Conservation (phyloP, 495 filamentous ascomycete genomes). For the Talaromyces trachyspermus region DNA sequence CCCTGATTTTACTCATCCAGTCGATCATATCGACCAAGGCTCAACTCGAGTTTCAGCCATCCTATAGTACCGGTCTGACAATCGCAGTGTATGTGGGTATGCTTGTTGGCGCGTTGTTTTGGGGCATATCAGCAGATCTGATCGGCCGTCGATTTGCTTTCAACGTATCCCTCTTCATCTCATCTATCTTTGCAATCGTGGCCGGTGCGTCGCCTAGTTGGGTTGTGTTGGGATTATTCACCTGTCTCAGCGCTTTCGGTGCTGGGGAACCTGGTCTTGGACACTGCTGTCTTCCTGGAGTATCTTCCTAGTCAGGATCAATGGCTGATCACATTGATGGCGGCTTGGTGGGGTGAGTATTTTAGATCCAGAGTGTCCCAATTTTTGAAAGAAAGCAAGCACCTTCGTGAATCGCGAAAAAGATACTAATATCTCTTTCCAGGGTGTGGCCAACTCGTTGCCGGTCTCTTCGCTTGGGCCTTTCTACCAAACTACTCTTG, state of each 20-base stretch:
- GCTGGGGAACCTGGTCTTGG: slow-evolving; percentile 62
- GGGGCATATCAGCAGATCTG: slow-evolving; percentile 48
- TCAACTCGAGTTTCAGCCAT: slow-evolving; percentile 21
- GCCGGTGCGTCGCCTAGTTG: slow-evolving; percentile 43
- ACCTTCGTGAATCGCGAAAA: neutral
- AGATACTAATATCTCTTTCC: neutral
- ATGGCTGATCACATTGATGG: slow-evolving; percentile 43
- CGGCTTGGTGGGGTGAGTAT: slow-evolving; percentile 40
- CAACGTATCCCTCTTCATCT: slow-evolving; percentile 43
- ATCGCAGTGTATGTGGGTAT: slow-evolving; percentile 52
- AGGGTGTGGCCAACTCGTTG: slow-evolving; percentile 22
- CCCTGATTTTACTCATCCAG: slow-evolving; percentile 58
- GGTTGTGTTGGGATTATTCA: slow-evolving; percentile 40
- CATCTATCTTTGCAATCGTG: slow-evolving; percentile 40
- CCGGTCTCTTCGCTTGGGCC: slow-evolving; percentile 38
- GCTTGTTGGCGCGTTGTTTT: slow-evolving; percentile 47
- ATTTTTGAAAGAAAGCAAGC: too few relatives aligned
- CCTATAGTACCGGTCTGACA: slow-evolving; percentile 48
- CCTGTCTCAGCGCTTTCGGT: slow-evolving; percentile 39
- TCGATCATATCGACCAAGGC: slow-evolving; percentile 54
- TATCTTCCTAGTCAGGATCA: slow-evolving; percentile 39
- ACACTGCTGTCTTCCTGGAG: slow-evolving; percentile 55
- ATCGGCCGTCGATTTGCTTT: slow-evolving; percentile 48
- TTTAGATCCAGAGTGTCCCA: too few relatives aligned
- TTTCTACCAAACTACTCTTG: slow-evolving; percentile 37